Conservation (phyloP, 495 filamentous ascomycete genomes). For the Melanomma pulvis-pyrius region DNA sequence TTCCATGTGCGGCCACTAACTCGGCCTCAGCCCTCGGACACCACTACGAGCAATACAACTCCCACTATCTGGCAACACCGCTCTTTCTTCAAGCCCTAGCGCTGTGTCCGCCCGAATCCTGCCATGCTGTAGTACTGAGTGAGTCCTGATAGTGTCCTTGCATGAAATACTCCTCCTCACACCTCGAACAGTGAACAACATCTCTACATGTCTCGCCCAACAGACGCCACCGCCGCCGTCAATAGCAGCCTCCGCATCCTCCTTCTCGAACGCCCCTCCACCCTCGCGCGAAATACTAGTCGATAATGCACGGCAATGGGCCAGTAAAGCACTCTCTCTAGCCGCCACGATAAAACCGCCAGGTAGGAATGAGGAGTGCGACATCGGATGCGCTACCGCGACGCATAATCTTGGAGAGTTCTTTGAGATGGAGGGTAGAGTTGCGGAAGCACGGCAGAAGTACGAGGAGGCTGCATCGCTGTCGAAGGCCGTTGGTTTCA, state of each 20-base stretch:
- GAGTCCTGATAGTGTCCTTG: constrained; percentile 34
- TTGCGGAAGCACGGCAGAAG: constrained; percentile 61
- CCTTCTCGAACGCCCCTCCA: constrained; percentile 27
- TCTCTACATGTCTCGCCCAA: constrained; percentile 67
- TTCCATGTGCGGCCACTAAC: constrained; percentile 15
- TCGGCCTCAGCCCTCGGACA: constrained; percentile 62
- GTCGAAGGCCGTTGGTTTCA: constrained; percentile 64
- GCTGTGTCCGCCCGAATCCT: constrained; percentile 58
- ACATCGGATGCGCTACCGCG: constrained; percentile 81
- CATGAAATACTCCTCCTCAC: background rate
- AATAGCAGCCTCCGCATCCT: background rate
- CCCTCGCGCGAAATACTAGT: constrained; percentile 56
- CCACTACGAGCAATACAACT: constrained; percentile 68
- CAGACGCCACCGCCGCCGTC: constrained; percentile 54
- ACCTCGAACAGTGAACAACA: constrained; percentile 64
- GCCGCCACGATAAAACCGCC: constrained; percentile 58
- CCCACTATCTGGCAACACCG: constrained; percentile 80
- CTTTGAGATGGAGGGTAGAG: constrained; percentile 67
- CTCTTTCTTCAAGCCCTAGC: constrained; percentile 82
- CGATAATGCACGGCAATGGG: constrained; percentile 70
- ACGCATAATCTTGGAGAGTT: constrained; percentile 85
- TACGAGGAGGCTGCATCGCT: constrained; percentile 67
- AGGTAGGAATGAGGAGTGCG: constrained; percentile 77
- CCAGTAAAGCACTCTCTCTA: constrained; percentile 68
- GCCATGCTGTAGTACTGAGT: constrained; percentile 76